Conservation (phyloP, 129 eudicot genomes). For the Flaveria sonorensis region DNA sequence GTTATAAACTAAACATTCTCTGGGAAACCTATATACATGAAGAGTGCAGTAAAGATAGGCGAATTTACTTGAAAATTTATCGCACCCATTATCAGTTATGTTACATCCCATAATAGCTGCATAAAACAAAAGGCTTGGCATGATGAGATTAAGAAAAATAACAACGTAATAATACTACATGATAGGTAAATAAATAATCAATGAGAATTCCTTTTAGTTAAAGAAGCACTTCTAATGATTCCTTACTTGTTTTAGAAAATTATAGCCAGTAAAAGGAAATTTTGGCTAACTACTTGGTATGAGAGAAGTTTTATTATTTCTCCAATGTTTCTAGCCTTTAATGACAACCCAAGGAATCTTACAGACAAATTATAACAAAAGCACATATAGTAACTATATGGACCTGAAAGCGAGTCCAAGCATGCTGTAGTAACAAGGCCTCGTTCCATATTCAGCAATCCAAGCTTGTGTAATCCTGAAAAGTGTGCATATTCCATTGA, state of each 20-base stretch:
- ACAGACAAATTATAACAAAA: background rate
- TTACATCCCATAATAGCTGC: constrained; percentile 73
- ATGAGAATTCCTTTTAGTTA: too few relatives aligned
- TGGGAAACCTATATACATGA: background rate
- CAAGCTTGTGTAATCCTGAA: constrained; percentile 73
- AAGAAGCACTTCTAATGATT: background rate
- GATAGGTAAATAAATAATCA: too few relatives aligned
- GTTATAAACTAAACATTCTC: background rate
- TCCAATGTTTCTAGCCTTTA: too few relatives aligned
- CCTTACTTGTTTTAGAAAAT: background rate
- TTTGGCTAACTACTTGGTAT: background rate
- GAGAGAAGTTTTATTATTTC: too few relatives aligned
- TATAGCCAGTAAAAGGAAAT: too few relatives aligned
- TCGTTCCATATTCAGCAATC: constrained; percentile 81
- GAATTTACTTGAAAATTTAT: constrained; percentile 70
- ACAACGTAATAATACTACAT: background rate
- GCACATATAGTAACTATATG: background rate
- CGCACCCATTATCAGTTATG: constrained; percentile 67
- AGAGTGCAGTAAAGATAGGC: background rate
- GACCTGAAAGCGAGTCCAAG: constrained; percentile 84
- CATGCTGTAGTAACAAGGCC: constrained; percentile 85
- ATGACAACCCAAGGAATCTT: background rate
- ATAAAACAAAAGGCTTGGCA: background rate
- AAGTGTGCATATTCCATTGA: background rate
- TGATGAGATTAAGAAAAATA: constrained; percentile 5